Evolutionary conservation across 106 monocot species (phyloP), one percentile per base, ranked within the genome.

Genomic region (Acanthochlamys bracteata): DNA sequence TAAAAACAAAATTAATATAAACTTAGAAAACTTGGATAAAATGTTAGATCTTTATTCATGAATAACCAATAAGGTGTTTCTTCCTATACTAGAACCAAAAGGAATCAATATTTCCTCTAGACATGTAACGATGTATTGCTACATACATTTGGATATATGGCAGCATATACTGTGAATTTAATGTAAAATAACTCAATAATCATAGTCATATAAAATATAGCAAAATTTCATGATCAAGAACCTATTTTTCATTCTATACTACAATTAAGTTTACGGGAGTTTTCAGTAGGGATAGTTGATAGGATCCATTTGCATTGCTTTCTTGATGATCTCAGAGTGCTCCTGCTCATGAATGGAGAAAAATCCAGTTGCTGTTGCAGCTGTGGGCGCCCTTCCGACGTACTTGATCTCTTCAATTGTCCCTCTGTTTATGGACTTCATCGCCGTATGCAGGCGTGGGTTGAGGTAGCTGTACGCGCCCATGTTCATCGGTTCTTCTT

Each of bases 401-500:
- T 89, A 93, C 20, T 89, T 93, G 20, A 93, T 83, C 60, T 86
- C 93, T 10, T 89, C 85, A 10, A 79, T 63, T 4, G 73, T 55
- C 1, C 89, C 93, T 49, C 85, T 73, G 27, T 64, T 60, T 0
- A 86, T 60, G n/a, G 74, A 54, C 60, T 27, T 85, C 89, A 89
- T 86, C 42, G 83, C 80, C 7, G 85, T 89, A 17, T 39, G 47
- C 4, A 93, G 67, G 16, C 93, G 82, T 55, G 93, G 93, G 42
- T 41, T 25, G n/a, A 93, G 75, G 47, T 93, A 93, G 65, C 33
- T 66, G 72, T 89, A 93, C 49, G 86, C 85, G 9, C 93, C 93
- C 85, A 93, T 93, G 72, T 93, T 93, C 93, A 93, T 89, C 24
- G 93, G 86, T 41, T 93, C 93, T 78, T 93, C 93, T 67, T 93